Evolutionary conservation across 2,329 filamentous ascomycete genomes (phyloP), one percentile per base, ranked within the genome.

Genomic region (Aspergillus ruber): DNA sequence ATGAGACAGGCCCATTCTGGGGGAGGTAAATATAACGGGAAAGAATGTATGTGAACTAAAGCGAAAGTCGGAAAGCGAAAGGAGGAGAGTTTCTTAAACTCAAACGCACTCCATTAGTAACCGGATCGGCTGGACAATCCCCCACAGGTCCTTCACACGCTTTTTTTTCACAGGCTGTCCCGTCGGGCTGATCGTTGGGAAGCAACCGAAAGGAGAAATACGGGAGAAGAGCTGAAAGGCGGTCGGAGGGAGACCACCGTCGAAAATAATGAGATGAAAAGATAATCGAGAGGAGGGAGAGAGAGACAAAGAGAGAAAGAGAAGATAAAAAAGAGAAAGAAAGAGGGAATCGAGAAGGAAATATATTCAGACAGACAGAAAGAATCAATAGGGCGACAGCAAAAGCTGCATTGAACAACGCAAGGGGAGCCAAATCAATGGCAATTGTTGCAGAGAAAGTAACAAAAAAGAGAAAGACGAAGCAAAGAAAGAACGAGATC

Each of bases 1-100:
- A 42, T 63, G 54, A 23, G 63, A 58, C 45, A 66, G 52, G 45
- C 63, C 64, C 66, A 69, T 69, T 42, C 39, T 66, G 50, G 20
- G 35, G 35, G 33, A 23, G 27, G 18, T 33, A 40, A 27, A 25
- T 15, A 17, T 4, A 43, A 33, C 42, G 45, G 43, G 39, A 25
- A 33, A 42, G 42, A 35, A 20, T 17, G 27, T 17, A 32, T 42
- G 27, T 15, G n/a, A 43, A 27, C 15, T 35, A 29, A 17, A 27
- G 42, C 29, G 23, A 43, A 44, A 44, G 29, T 25, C 12, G 13
- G 13, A 18, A 33, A 43, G 18, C 9, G 17, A 20, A 21, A 27
- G 41, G 41, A 15, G 20, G n/a, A 15, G 32, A 27, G 12, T 23
- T 18, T 38, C 20, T 21, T 25, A 12, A 15, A 33, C 21, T 25